Evolutionary conservation across 208 protist species (phyloP).

Genomic region (Trypanosoma avium): DNA sequence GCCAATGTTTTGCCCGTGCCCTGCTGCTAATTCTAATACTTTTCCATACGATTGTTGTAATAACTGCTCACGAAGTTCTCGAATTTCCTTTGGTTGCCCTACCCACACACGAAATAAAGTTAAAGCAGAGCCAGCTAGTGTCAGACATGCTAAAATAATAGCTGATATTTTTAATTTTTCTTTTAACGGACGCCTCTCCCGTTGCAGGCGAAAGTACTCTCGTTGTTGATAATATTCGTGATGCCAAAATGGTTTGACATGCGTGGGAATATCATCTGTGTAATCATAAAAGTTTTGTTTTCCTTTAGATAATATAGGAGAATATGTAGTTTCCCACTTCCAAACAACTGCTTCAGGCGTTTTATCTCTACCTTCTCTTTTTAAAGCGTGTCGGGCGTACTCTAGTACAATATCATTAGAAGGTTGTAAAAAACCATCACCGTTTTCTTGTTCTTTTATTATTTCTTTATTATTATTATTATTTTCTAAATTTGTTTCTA

Average conservation of each 20-base stretch:
- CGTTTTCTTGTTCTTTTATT: too few species aligned
- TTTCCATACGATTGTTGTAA: conserved; percentile 84
- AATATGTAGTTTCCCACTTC: conserved; percentile 73
- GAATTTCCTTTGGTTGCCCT: conserved; percentile 80
- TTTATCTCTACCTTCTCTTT: conserved; percentile 72
- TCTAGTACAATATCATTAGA: conserved; percentile 87
- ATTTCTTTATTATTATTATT: too few species aligned
- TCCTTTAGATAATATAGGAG: conserved; percentile 69
- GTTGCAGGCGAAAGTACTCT: conserved; percentile 84
- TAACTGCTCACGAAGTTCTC: conserved; percentile 77
- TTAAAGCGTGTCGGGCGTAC: conserved; percentile 78
- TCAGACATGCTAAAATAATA: conserved; percentile 30
- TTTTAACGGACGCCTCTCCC: conserved; percentile 72
- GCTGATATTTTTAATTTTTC: conserved; percentile 53
- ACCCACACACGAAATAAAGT: conserved; percentile 84
- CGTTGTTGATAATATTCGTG: conserved; percentile 89
- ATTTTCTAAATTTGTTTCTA: conserved; percentile 31
- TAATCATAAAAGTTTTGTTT: conserved; percentile 86
- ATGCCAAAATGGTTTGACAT: conserved; percentile 88
- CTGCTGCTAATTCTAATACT: conserved; percentile 85
- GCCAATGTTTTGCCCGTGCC: conserved; percentile 89
- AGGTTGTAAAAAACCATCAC: conserved; percentile 75
- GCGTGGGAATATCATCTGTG: conserved; percentile 85
- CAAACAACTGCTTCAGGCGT: conserved; percentile 71
- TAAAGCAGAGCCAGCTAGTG: conserved; percentile 42